Conservation (phyloP, 257 asterid species). For the Thymus mandschuricus region DNA sequence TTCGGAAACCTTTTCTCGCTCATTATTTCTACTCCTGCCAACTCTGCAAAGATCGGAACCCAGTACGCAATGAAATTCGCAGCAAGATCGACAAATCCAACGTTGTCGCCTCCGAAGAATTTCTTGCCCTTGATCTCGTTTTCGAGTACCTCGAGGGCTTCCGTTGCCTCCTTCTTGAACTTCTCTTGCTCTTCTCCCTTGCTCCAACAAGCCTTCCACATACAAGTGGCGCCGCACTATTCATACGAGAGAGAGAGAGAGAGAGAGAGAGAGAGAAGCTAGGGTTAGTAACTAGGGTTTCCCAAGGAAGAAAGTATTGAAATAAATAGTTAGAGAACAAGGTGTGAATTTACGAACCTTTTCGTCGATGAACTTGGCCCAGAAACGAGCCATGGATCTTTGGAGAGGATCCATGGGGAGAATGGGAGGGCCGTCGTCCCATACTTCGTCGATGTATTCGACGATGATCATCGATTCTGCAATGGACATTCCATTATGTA, state of each 20-base stretch:
- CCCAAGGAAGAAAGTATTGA: too few species aligned
- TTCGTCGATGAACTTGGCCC: slow-evolving; percentile 43
- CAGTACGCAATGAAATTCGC: slow-evolving; percentile 36
- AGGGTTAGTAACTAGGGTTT: too few species aligned
- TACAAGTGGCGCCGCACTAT: slow-evolving; percentile 4
- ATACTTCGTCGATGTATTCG: slow-evolving; percentile 33
- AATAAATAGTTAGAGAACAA: too few species aligned
- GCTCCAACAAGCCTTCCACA: slow-evolving; percentile 38
- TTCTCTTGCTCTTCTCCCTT: slow-evolving; percentile 51
- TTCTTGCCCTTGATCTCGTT: slow-evolving; percentile 43
- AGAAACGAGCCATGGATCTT: slow-evolving; percentile 28
- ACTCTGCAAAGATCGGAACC: neutral
- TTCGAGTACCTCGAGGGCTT: slow-evolving; percentile 37
- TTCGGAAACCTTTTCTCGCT: neutral
- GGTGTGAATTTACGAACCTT: slow-evolving; percentile 37
- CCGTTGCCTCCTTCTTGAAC: slow-evolving; percentile 44
- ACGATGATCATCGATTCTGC: slow-evolving; percentile 21
- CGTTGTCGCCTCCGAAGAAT: slow-evolving; percentile 53
- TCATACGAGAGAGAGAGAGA: too few species aligned
- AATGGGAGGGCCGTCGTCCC: neutral
- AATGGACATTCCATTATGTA: slow-evolving; percentile 25
- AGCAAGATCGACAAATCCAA: slow-evolving; percentile 48
- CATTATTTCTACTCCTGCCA: neutral
- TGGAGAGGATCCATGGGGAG: slow-evolving; percentile 28
- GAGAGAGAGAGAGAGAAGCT: too few species aligned